phyloP scores from a whole-genome alignment of 1,139 yeast species.

The Lipomyces yarrowii region DNA sequence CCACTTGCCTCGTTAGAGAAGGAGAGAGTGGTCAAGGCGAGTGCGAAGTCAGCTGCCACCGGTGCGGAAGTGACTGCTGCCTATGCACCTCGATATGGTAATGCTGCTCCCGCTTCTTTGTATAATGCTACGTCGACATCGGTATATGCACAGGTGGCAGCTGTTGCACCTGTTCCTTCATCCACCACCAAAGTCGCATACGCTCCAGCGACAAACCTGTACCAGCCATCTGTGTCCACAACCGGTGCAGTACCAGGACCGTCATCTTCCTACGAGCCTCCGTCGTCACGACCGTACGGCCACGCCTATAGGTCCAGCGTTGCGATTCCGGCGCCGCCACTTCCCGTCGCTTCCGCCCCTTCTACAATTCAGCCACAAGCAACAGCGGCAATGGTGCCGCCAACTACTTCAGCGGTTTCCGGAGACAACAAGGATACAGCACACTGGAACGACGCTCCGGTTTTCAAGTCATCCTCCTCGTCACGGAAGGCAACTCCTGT shows the following conservation, averaged over 20 bases:
- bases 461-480: conserved; percentile 46
- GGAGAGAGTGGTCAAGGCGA: conserved; percentile 74
- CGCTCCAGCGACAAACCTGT: conserved; percentile 16
- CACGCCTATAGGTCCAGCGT: conserved; percentile 26
- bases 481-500: conserved; percentile 53
- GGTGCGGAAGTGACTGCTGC: conserved; percentile 35
- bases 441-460: conserved; percentile 94
- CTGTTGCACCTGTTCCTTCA: conserved; percentile 21
- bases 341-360: conserved; percentile 24
- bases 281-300: conserved; percentile 18
- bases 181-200: conserved; percentile 17
- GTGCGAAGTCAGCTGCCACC: conserved; percentile 30
- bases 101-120: conserved; percentile 13
- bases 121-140: conserved; percentile 6
- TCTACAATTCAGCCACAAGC: conserved; percentile 20
- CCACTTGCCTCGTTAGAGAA: conserved; percentile 66
- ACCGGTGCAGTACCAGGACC: conserved; percentile 29
- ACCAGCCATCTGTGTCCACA: conserved; percentile 24
- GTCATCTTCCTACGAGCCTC: conserved; percentile 9
- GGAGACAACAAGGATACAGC: conserved; percentile 63
- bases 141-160: conserved; percentile 13
- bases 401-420: conserved; percentile 26
- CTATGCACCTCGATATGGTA: conserved; percentile 35
- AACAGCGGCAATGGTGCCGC: conserved; percentile 30
- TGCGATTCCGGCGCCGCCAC: conserved; percentile 34